Conservation (phyloP, 2,329 filamentous ascomycete genomes). For the Diaporthe helianthi region DNA sequence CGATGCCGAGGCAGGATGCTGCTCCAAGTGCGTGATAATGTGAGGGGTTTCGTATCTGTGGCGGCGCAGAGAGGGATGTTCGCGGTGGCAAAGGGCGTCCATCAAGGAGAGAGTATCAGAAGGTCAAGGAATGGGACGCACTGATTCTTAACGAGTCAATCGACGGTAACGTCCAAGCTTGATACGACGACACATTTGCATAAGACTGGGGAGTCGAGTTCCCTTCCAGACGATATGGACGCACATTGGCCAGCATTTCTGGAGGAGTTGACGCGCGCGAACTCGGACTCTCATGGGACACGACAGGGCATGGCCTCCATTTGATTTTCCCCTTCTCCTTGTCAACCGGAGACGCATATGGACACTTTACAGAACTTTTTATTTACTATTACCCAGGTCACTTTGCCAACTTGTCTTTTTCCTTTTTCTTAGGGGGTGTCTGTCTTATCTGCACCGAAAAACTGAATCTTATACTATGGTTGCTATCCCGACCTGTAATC, state of each 20-base stretch:
- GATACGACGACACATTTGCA: constrained; percentile 36
- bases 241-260: constrained; percentile 35
- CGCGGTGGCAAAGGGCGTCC: neutral
- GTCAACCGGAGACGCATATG: constrained; percentile 33
- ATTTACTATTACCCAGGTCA: constrained; percentile 34
- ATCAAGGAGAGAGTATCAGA: constrained; percentile 3
- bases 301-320: constrained; percentile 34
- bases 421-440: constrained; percentile 38
- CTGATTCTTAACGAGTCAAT: constrained; percentile 20
- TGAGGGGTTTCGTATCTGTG: constrained; percentile 56
- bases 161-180: constrained; percentile 31
- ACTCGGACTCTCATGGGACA: constrained; percentile 33
- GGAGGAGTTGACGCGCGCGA: constrained; percentile 34
- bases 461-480: constrained; percentile 37
- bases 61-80: constrained; percentile 16
- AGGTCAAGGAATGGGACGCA: constrained; percentile 14
- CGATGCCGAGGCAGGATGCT: constrained; percentile 77
- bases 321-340: constrained; percentile 33
- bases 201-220: constrained; percentile 33
- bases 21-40: constrained; percentile 88
- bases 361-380: constrained; percentile 36
- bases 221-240: constrained; percentile 33
- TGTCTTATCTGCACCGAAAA: constrained; percentile 39
- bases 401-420: constrained; percentile 37
- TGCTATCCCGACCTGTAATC: constrained; percentile 41